Percentiles rank a stretch among this genome's conserved stretches.
These are phyloP conservation scores for Leucogyrophana mollusca DNA, from an alignment of 768 basidiomycete genomes.

Conservation along the genomic window DNA sequence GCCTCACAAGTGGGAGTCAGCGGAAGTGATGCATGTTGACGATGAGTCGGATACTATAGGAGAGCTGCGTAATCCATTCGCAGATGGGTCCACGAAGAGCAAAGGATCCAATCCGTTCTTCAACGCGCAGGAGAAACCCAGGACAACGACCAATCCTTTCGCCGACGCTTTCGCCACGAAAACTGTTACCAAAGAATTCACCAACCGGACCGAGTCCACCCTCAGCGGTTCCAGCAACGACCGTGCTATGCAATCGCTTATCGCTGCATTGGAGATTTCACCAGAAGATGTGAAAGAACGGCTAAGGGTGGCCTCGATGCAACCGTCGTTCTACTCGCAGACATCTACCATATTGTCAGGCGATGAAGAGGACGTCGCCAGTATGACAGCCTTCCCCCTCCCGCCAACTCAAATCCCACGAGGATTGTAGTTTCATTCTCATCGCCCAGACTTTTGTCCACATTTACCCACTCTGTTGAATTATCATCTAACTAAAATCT, in stretches of 20 bases:
- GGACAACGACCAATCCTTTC: slow-evolving; percentile 40
- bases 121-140: slow-evolving; percentile 38
- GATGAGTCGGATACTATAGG: slow-evolving; percentile 20
- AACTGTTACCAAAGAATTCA: slow-evolving; percentile 14
- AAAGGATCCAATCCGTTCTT: slow-evolving; percentile 38
- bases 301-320: slow-evolving; percentile 58
- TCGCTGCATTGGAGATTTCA: slow-evolving; percentile 60
- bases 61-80: slow-evolving; percentile 24
- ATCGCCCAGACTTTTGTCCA: not conserved
- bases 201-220: slow-evolving; percentile 22
- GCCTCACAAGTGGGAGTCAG: slow-evolving; percentile 67
- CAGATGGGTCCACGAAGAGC: slow-evolving; percentile 18
- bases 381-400: slow-evolving; percentile 27
- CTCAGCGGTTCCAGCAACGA: slow-evolving; percentile 46
- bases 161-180: slow-evolving; percentile 35
- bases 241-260: slow-evolving; percentile 60
- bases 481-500: no score
- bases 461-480: no score
- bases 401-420: slow-evolving; percentile 20
- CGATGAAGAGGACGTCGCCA: slow-evolving; percentile 27
- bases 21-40: slow-evolving; percentile 55
- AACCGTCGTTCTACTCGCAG: slow-evolving; percentile 43
- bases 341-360: slow-evolving; percentile 16
- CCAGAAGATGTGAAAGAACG: slow-evolving; percentile 47
- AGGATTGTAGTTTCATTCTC: slow-evolving; percentile 6